These are phyloP conservation scores for Dothidotthia symphoricarpi DNA, from an alignment of 2,329 filamentous ascomycete genomes.

Conservation along the genomic window DNA sequence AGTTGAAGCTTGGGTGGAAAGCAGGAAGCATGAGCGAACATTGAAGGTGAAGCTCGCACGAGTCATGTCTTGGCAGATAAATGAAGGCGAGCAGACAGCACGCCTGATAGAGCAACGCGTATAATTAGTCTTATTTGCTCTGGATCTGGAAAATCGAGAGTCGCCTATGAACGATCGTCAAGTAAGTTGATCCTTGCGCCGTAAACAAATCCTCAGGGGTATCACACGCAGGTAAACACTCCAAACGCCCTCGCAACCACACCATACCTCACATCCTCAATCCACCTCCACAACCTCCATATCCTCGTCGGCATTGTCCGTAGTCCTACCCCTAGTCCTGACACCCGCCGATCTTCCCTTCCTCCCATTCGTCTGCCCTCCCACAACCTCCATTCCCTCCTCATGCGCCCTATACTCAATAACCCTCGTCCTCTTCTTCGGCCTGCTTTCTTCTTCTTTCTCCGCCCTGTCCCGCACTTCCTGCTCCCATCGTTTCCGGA, in stretches of 20 bases:
- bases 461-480: conserved; percentile 36
- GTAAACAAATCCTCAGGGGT: too few species aligned
- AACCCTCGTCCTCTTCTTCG: conserved; percentile 30
- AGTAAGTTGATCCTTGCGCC: too few species aligned
- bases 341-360: conserved; percentile 8
- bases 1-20: conserved; percentile 1
- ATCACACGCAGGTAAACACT: neutral
- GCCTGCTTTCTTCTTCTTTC: conserved; percentile 14
- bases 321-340: conserved; percentile 12
- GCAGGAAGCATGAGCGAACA: conserved; percentile 2
- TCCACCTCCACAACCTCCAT: conserved; percentile 30
- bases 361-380: conserved; percentile 2
- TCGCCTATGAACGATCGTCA: too few species aligned
- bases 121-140: too few species aligned
- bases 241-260: neutral
- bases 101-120: too few species aligned
- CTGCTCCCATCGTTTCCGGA: conserved; percentile 47
- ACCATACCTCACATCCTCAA: conserved; percentile 9
- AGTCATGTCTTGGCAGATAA: conserved; percentile 26
- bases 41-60: conserved; percentile 12
- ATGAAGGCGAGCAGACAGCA: neutral
- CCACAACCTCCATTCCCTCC: neutral
- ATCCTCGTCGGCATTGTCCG: conserved; percentile 20
- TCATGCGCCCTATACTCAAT: conserved; percentile 19
- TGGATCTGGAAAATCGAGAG: too few species aligned